Base-by-base conservation (phyloP, 1,139 yeast genomes). In the Citeromyces siamensis region DNA sequence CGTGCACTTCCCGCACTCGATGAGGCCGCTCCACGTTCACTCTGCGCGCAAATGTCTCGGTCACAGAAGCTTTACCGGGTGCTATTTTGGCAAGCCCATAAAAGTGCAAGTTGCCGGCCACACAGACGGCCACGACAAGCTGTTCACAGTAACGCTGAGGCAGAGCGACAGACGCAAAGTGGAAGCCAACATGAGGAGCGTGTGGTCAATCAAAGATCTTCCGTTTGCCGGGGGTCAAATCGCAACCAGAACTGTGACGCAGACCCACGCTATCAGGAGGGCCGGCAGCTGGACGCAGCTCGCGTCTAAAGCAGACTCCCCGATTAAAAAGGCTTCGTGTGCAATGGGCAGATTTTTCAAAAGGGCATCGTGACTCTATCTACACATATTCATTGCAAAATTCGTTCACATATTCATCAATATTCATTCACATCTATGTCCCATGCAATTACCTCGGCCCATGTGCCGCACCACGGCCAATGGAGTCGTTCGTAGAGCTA, bases 401-500 rank as follows among this genome's bases (percentile, higher is more conserved):
- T 32, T 18, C 27, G 38, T 38, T 37, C 20, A 33, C 32, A 32
- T 29, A 27, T 12, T 34, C 26, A 19, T 21, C n/a, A n/a, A n/a
- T n/a, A n/a, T n/a, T n/a, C n/a, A n/a, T n/a, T n/a, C n/a, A n/a
- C n/a, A n/a, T n/a, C n/a, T n/a, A n/a, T n/a, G n/a, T n/a, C n/a
- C n/a, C n/a, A n/a, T n/a, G 27, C 32, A 33, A 9, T 28, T 18
- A 14, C 39, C 36, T 17, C 34, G 40, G n/a, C 10, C 39, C 12
- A 35, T 40, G 40, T 33, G 58, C 45, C 35, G 49, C 41, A 31
- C 62, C 56, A 27, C 54, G 57, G 32, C 68, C 70, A 37, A 49
- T 57, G 1, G 68, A 53, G 43, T 64, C 71, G 40, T 66, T 66
- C 16, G 52, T 59, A 22, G 59, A 44, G 19, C 44, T 38, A 35